Evolutionary conservation across 169 alveolate species (phyloP).

Genomic region (Cyclospora cayetanensis): DNA sequence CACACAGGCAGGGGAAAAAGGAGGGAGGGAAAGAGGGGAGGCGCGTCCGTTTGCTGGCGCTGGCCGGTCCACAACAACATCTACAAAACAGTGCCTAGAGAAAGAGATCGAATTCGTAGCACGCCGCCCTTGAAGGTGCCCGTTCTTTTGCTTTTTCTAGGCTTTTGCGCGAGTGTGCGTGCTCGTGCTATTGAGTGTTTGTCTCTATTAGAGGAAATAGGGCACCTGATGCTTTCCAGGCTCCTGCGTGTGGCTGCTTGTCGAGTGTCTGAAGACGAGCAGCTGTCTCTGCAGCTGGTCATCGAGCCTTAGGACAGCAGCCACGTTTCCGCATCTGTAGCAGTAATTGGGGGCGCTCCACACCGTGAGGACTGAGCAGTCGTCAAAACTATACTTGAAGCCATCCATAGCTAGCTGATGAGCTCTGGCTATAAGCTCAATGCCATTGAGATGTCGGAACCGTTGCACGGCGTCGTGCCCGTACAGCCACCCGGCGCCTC

Average conservation of each 20-base stretch:
- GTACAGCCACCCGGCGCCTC: constrained; percentile 98
- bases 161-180: no score
- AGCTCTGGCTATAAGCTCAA: constrained; percentile 95
- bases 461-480: constrained; percentile 91
- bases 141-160: no score
- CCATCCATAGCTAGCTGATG: constrained; percentile 89
- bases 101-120: no score
- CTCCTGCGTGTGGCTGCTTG: not conserved
- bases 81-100: no score
- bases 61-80: no score
- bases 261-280: constrained; percentile 21
- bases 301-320: constrained; percentile 68
- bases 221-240: constrained; percentile 28
- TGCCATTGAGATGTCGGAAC: constrained; percentile 92
- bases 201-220: constrained; percentile 14
- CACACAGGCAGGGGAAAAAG: no score
- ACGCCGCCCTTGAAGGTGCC: no score
- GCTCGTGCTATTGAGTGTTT: not conserved
- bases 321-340: constrained; percentile 92
- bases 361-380: constrained; percentile 79
- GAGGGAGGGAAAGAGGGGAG: no score
- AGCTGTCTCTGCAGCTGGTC: not conserved
- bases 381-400: not conserved
- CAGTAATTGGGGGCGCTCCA: constrained; percentile 98
- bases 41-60: no score